Evolutionary conservation across 2,329 filamentous ascomycete genomes (phyloP).

Genomic region (Sporothrix curviconia): DNA sequence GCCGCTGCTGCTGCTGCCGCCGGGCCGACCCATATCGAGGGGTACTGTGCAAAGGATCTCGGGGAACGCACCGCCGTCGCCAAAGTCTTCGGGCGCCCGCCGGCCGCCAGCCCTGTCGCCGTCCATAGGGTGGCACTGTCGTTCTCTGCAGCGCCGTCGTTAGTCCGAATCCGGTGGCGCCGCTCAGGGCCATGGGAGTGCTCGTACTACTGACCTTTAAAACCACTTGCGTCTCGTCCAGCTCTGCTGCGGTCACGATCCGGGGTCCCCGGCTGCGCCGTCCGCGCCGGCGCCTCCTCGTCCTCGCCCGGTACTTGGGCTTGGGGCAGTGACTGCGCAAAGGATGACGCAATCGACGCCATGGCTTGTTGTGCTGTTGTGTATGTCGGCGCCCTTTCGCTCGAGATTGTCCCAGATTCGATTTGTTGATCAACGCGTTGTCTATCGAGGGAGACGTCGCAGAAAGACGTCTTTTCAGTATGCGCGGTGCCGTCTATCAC

Average conservation of each 20-base stretch:
- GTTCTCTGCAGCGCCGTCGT: conserved; percentile 59
- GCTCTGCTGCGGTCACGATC: conserved; percentile 70
- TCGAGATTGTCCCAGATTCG: not conserved
- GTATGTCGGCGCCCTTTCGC: not conserved
- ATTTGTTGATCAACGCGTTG: not conserved
- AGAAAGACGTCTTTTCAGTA: no score
- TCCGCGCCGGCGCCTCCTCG: conserved; percentile 66
- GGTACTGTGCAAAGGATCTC: conserved; percentile 73
- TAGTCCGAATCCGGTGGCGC: not conserved
- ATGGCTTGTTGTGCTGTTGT: conserved; percentile 33
- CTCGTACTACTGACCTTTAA: conserved; percentile 50
- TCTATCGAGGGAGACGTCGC: not conserved
- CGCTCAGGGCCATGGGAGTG: not conserved
- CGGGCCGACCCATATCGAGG: conserved; percentile 85
- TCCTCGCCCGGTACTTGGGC: conserved; percentile 84
- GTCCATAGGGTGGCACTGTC: conserved; percentile 81
- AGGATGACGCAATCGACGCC: conserved; percentile 62
- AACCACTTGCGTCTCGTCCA: conserved; percentile 81
- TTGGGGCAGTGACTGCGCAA: conserved; percentile 78
- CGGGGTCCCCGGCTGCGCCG: conserved; percentile 73
- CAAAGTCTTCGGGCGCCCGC: conserved; percentile 81
- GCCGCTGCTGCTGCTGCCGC: conserved; percentile 34
- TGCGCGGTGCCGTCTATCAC: not conserved
- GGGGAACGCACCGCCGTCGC: conserved; percentile 67
- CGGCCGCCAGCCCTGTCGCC: conserved; percentile 87